phyloP scores from a whole-genome alignment of 345 rosid genomes.

The Clarkia xantiana region DNA sequence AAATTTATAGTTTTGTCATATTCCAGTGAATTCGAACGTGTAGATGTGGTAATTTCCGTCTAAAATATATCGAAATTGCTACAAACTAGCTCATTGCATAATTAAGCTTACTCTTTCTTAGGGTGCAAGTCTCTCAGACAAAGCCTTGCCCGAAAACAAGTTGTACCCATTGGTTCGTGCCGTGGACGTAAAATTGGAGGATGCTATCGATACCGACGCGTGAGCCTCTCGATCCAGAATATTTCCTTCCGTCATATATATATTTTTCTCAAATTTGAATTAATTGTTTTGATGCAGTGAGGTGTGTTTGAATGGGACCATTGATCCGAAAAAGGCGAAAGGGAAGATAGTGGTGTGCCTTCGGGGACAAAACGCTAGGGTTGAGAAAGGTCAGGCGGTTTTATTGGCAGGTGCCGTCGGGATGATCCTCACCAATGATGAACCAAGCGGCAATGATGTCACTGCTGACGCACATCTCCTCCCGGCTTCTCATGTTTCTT shows the following conservation, averaged over 20 bases:
- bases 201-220: conserved; percentile 10
- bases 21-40: no score
- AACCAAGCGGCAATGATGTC: conserved; percentile 6
- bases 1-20: no score
- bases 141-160: conserved; percentile 14
- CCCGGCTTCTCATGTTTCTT: no score
- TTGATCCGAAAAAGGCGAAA: conserved; percentile 16
- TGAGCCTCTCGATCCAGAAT: background rate
- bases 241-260: no score
- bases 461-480: background rate
- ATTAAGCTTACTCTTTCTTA: no score
- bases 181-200: conserved; percentile 15
- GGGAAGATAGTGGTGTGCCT: conserved; percentile 25
- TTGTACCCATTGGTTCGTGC: conserved; percentile 26
- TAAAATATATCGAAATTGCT: no score
- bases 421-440: conserved; percentile 20
- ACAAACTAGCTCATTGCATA: no score
- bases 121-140: conserved; percentile 30
- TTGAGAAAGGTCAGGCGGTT: conserved; percentile 11
- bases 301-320: conserved; percentile 6
- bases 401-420: conserved; percentile 18
- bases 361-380: conserved; percentile 7
- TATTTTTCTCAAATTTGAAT: no score
- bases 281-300: no score
- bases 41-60: no score